phyloP scores from a whole-genome alignment of 495 filamentous ascomycete species.

The Xylaria cubensis region DNA sequence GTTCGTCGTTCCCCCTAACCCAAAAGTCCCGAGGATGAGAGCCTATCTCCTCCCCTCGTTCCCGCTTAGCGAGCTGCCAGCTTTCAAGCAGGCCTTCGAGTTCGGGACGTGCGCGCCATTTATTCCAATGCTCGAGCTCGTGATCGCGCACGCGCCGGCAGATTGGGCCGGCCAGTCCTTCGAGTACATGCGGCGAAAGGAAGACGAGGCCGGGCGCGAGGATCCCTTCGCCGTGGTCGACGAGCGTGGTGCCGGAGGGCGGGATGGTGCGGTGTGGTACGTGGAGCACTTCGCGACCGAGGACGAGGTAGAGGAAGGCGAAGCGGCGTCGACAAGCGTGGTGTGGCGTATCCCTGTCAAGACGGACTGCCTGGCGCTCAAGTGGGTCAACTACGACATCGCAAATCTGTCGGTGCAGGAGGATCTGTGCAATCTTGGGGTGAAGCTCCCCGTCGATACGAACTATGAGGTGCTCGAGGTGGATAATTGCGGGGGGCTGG shows the following conservation, averaged over 20 bases:
- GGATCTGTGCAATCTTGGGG: slow-evolving; percentile 27
- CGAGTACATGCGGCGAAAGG: slow-evolving; percentile 31
- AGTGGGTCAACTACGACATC: slow-evolving; percentile 30
- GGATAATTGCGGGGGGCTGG: slow-evolving; percentile 2
- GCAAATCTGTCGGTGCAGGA: slow-evolving; percentile 30
- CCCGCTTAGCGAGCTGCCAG: slow-evolving; percentile 24
- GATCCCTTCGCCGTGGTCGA: slow-evolving; percentile 29
- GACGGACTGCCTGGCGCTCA: slow-evolving; percentile 25
- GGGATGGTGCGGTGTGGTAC: slow-evolving; percentile 29
- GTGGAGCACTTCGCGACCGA: slow-evolving; percentile 23
- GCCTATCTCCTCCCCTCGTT: slow-evolving; percentile 31
- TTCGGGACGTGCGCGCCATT: slow-evolving; percentile 28
- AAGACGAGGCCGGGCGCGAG: slow-evolving; percentile 28
- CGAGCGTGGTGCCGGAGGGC: slow-evolving; percentile 10
- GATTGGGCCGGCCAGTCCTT: slow-evolving; percentile 27
- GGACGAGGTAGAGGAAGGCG: slow-evolving; percentile 16
- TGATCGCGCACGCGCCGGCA: slow-evolving; percentile 26
- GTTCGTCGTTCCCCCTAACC: background rate
- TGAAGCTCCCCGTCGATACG: slow-evolving; percentile 22
- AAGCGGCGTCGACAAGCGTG: slow-evolving; percentile 24
- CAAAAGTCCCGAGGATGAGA: slow-evolving; percentile 12
- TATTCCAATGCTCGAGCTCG: slow-evolving; percentile 27
- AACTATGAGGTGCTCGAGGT: slow-evolving; percentile 25
- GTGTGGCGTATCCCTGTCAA: slow-evolving; percentile 32
- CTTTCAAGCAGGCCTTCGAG: slow-evolving; percentile 32